These are phyloP conservation scores for Amaranthus tricolor DNA, from an alignment of 179 eudicot species.

Conservation along the genomic window DNA sequence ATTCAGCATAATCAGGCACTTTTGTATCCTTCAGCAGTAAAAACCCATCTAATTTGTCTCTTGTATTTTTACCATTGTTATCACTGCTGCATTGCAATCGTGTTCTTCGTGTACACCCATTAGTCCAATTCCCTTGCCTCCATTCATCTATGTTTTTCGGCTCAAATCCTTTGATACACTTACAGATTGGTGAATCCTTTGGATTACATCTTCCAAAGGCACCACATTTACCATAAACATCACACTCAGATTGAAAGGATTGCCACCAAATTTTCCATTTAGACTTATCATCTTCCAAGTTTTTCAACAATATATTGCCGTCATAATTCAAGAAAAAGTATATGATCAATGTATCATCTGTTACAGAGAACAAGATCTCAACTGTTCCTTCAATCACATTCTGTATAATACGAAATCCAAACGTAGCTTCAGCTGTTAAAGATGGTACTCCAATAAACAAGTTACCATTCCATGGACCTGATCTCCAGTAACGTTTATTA, in stretches of 20 bases:
- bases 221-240: constrained; percentile 44
- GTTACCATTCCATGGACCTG: constrained; percentile 28
- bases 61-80: background rate
- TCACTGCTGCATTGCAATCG: constrained; percentile 22
- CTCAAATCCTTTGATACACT: constrained; percentile 41
- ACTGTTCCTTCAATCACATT: background rate
- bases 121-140: constrained; percentile 37
- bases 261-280: constrained; percentile 27
- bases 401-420: background rate
- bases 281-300: constrained; percentile 15
- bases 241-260: constrained; percentile 29
- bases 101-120: constrained; percentile 41
- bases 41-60: constrained; percentile 35
- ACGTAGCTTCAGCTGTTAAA: background rate
- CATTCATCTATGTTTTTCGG: constrained; percentile 40
- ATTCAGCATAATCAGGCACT: constrained; percentile 32
- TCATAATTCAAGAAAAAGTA: background rate
- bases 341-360: background rate
- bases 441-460: constrained; percentile 23
- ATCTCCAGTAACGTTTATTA: constrained; percentile 24
- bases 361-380: background rate
- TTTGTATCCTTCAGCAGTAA: constrained; percentile 30
- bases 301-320: constrained; percentile 1
- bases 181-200: constrained; percentile 25
- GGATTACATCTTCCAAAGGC: constrained; percentile 40